Evolutionary conservation across 2,329 filamentous ascomycete genomes (phyloP).

Genomic region (Aspergillus sp.): DNA sequence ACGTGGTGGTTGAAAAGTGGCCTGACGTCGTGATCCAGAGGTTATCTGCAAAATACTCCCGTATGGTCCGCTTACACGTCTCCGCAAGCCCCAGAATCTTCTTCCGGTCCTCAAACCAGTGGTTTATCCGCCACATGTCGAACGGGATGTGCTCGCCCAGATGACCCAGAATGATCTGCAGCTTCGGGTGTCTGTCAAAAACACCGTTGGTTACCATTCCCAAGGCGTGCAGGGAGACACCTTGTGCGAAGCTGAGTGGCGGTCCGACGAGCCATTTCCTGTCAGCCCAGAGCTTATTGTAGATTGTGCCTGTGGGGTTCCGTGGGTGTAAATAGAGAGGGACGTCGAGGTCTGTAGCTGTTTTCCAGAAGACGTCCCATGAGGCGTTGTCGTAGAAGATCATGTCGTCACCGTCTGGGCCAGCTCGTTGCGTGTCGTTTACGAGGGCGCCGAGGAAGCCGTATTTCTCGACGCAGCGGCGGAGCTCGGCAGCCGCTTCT

Average conservation of each 20-base stretch:
- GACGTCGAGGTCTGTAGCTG: constrained; percentile 59
- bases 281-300: constrained; percentile 60
- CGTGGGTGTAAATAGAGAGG: constrained; percentile 65
- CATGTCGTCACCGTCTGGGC: constrained; percentile 58
- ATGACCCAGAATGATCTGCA: constrained; percentile 51
- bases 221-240: constrained; percentile 58
- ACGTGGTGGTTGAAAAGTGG: constrained; percentile 41
- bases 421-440: constrained; percentile 62
- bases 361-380: constrained; percentile 61
- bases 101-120: constrained; percentile 43
- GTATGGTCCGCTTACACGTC: constrained; percentile 46
- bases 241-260: constrained; percentile 59
- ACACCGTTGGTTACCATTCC: constrained; percentile 53
- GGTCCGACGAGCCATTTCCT: constrained; percentile 62
- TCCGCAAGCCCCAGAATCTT: constrained; percentile 35
- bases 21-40: constrained; percentile 45
- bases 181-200: constrained; percentile 49
- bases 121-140: constrained; percentile 50
- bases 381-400: constrained; percentile 64
- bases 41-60: constrained; percentile 44
- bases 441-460: constrained; percentile 65
- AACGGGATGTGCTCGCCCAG: constrained; percentile 53
- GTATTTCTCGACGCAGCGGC: constrained; percentile 53
- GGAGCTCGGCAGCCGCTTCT: constrained; percentile 40
- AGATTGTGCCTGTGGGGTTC: constrained; percentile 56